Conservation (phyloP, 129 eudicot genomes). For the Calendula officinalis region DNA sequence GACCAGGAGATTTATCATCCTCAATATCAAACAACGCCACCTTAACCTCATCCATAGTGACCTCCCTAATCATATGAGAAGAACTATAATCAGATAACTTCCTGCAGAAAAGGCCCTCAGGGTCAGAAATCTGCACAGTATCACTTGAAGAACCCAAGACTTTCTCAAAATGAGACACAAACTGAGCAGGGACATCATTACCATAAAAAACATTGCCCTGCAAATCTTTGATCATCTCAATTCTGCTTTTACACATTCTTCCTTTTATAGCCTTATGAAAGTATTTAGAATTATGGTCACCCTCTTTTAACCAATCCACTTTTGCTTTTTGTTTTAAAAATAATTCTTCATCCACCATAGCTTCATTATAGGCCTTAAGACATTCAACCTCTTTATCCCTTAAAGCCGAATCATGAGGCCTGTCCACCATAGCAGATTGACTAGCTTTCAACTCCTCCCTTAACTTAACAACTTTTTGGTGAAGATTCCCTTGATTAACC, state of each 20-base stretch:
- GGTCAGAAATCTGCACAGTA: not conserved
- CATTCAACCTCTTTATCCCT: not conserved
- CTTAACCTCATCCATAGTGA: not conserved
- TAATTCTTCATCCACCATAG: not conserved
- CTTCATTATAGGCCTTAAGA: not conserved
- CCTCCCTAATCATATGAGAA: not conserved
- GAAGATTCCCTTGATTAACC: not conserved
- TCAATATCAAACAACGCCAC: not conserved
- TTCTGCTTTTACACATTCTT: not conserved
- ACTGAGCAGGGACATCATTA: not conserved
- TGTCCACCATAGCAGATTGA: not conserved
- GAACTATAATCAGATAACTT: not conserved
- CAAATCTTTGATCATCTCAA: not conserved
- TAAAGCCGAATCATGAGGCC: not conserved
- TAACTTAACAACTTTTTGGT: not conserved
- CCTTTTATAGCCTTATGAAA: not conserved
- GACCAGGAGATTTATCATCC: constrained; percentile 1
- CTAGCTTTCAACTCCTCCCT: not conserved
- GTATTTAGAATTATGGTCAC: not conserved
- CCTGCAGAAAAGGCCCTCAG: not conserved
- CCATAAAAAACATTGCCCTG: not conserved
- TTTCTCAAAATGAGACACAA: not conserved
- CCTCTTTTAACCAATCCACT: not conserved
- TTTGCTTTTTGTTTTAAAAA: not conserved
- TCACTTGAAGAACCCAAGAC: not conserved